Percentiles rank a stretch among this genome's conserved stretches.
phyloP scores from a whole-genome alignment of 148 eudicot genomes.

The Linanthus parryae region DNA sequence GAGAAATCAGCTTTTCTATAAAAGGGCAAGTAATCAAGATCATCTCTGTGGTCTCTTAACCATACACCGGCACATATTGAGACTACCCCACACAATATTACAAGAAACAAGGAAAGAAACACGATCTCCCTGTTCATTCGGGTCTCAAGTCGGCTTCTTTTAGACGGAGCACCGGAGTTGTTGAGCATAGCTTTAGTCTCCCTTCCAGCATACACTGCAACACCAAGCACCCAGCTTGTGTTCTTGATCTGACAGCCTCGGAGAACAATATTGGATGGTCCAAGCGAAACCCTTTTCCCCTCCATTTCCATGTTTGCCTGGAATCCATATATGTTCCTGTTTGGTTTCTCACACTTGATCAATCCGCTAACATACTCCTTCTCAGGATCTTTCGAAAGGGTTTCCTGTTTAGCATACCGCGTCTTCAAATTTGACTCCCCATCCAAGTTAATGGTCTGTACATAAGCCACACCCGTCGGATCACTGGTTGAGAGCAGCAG shows the following conservation, averaged over 20 bases:
- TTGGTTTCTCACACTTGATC: slow-evolving; percentile 93
- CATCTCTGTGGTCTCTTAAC: slow-evolving; percentile 64
- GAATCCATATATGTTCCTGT: slow-evolving; percentile 93
- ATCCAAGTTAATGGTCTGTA: slow-evolving; percentile 92
- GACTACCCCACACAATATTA: slow-evolving; percentile 63
- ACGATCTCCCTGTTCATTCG: slow-evolving; percentile 88
- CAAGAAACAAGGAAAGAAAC: slow-evolving; percentile 71
- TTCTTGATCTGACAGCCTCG: slow-evolving; percentile 97
- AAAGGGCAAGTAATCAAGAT: slow-evolving; percentile 57
- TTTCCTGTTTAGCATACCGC: slow-evolving; percentile 96
- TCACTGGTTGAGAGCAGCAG: slow-evolving; percentile 95
- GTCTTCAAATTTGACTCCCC: slow-evolving; percentile 98
- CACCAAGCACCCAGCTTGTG: slow-evolving; percentile 86
- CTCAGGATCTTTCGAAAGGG: slow-evolving; percentile 52
- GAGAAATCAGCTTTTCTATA: slow-evolving; percentile 69
- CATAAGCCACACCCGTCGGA: slow-evolving; percentile 92
- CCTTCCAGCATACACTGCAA: slow-evolving; percentile 84
- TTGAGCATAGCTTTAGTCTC: slow-evolving; percentile 99
- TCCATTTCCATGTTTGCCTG: slow-evolving; percentile 87
- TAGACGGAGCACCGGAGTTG: slow-evolving; percentile 95
- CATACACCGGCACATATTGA: slow-evolving; percentile 73
- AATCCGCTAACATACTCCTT: slow-evolving; percentile 60
- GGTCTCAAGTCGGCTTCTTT: slow-evolving; percentile 91
- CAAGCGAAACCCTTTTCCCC: slow-evolving; percentile 83
- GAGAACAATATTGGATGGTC: slow-evolving; percentile 88